Evolutionary conservation across 306 rosid genomes (phyloP).

Genomic region (Coriaria nepalensis): DNA sequence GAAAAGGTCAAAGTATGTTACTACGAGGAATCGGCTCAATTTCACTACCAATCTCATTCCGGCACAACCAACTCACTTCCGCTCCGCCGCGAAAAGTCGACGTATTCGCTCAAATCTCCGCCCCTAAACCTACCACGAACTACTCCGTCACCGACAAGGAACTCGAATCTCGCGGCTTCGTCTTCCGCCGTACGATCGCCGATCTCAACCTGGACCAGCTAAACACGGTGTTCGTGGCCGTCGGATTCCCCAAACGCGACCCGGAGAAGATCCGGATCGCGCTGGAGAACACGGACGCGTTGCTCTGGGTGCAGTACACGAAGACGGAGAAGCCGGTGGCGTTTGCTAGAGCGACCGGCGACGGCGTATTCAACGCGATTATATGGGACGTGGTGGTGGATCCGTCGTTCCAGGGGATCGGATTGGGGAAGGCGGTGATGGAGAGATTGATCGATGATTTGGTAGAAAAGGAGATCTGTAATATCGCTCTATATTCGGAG

Average conservation of each 20-base stretch:
- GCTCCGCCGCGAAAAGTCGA: constrained; percentile 17
- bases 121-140: background rate
- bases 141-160: constrained; percentile 43
- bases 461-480: constrained; percentile 35
- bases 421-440: constrained; percentile 71
- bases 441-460: constrained; percentile 54
- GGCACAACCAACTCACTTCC: constrained; percentile 2
- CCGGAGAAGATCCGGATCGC: constrained; percentile 54
- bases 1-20: constrained; percentile 22
- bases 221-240: constrained; percentile 68
- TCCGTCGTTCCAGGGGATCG: constrained; percentile 83
- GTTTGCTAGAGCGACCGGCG: constrained; percentile 84
- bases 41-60: constrained; percentile 17
- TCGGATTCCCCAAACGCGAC: constrained; percentile 75
- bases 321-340: constrained; percentile 57
- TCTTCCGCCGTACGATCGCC: constrained; percentile 38
- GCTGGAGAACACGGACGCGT: constrained; percentile 54
- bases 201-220: constrained; percentile 57
- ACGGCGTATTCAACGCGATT: constrained; percentile 85
- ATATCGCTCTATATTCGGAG: constrained; percentile 73
- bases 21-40: constrained; percentile 35
- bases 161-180: constrained; percentile 61
- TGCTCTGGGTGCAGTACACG: constrained; percentile 61
- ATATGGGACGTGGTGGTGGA: constrained; percentile 93
- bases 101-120: constrained; percentile 21